Evolutionary conservation across 2,329 filamentous ascomycete species (phyloP).

Genomic region (Pyricularia pennisetigena): DNA sequence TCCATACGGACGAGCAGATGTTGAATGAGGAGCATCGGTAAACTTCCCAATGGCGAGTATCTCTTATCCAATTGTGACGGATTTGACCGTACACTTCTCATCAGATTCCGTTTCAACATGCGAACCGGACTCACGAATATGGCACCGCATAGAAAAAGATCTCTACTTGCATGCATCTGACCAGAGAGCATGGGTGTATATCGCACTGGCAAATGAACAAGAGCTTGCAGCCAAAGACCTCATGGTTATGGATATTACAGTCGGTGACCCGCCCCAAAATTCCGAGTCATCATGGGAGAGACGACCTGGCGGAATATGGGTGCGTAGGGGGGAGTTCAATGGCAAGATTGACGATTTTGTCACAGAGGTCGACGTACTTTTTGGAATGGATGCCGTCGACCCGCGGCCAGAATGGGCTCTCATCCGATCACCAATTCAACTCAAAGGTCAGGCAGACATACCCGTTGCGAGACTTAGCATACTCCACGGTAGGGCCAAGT

Average conservation of each 20-base stretch:
- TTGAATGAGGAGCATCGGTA: too few relatives aligned
- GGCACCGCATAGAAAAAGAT: too few relatives aligned
- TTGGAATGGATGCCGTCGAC: conserved; percentile 34
- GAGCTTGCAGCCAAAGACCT: conserved; percentile 49
- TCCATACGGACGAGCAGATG: too few relatives aligned
- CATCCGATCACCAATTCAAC: conserved; percentile 22
- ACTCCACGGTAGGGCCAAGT: conserved; percentile 14
- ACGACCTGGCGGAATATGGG: conserved; percentile 54
- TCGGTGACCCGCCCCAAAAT: conserved; percentile 41
- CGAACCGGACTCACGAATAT: too few relatives aligned
- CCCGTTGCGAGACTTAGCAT: conserved; percentile 25
- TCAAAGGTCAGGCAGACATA: conserved; percentile 19
- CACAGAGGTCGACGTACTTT: conserved; percentile 59
- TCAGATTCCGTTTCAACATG: too few relatives aligned
- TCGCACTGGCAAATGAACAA: conserved; percentile 52
- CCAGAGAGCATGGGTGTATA: conserved; percentile 53
- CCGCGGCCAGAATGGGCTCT: conserved; percentile 22
- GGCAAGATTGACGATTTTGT: conserved; percentile 29
- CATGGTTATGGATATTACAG: conserved; percentile 53
- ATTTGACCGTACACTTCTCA: too few relatives aligned
- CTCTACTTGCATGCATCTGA: conserved; percentile 11
- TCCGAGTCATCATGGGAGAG: conserved; percentile 42
- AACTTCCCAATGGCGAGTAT: too few relatives aligned
- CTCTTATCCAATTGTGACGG: too few relatives aligned
- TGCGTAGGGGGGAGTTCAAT: conserved; percentile 40